phyloP scores from a whole-genome alignment of 164 flowering plant genomes.

The Stephania japonica region DNA sequence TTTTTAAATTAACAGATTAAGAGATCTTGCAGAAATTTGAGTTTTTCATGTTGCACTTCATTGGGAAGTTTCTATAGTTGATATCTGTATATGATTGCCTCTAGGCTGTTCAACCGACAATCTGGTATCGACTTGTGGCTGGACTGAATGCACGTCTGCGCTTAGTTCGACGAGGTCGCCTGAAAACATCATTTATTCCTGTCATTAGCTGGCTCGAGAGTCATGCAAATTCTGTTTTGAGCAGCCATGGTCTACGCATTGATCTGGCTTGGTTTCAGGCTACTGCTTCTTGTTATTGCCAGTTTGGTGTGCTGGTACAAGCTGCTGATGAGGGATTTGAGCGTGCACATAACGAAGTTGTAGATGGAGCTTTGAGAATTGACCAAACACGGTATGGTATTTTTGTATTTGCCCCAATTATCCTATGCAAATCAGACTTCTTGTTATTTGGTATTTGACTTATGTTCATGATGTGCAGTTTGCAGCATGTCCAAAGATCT shows the following conservation, averaged over 20 bases:
- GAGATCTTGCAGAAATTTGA: background rate
- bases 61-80: background rate
- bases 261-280: constrained; percentile 81
- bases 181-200: constrained; percentile 46
- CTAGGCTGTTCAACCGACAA: constrained; percentile 80
- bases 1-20: background rate
- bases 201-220: constrained; percentile 77
- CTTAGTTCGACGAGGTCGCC: constrained; percentile 63
- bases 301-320: constrained; percentile 67
- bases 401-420: background rate
- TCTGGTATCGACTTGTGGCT: constrained; percentile 86
- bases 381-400: constrained; percentile 43
- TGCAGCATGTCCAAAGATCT: constrained; percentile 22
- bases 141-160: constrained; percentile 94
- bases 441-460: background rate
- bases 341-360: constrained; percentile 22
- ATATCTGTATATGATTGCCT: constrained; percentile 14
- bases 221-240: constrained; percentile 74
- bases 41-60: background rate
- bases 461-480: constrained; percentile 22
- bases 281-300: constrained; percentile 60
- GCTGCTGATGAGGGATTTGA: constrained; percentile 39
- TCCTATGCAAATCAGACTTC: background rate
- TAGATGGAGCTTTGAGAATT: constrained; percentile 21
- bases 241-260: constrained; percentile 51